phyloP scores from a whole-genome alignment of 495 filamentous ascomycete species.

The Pyrenopolyporus hunteri region DNA sequence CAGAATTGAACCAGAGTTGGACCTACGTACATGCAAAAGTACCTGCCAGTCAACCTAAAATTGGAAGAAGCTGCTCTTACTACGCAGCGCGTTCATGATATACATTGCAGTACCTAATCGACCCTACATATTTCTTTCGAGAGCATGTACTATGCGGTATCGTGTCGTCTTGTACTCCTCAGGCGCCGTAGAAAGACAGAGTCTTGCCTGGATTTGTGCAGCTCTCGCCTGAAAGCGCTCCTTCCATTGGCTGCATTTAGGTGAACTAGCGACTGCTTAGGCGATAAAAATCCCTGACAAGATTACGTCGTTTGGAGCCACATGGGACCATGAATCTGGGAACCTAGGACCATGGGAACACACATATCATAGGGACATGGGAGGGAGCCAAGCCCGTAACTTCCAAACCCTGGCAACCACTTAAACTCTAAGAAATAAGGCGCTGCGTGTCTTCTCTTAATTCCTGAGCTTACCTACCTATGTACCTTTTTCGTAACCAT shows the following conservation, averaged over 20 bases:
- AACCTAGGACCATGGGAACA: constrained; percentile 12
- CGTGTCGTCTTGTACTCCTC: too few species aligned
- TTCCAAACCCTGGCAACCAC: constrained; percentile 14
- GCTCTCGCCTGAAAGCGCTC: neutral
- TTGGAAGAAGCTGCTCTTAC: neutral
- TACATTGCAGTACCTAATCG: neutral
- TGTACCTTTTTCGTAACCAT: constrained; percentile 30
- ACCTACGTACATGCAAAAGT: too few species aligned
- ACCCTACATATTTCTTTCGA: too few species aligned
- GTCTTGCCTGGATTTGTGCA: constrained; percentile 12
- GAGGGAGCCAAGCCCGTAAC: constrained; percentile 19
- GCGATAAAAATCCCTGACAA: constrained; percentile 24
- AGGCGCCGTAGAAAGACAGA: neutral
- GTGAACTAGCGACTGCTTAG: constrained; percentile 15
- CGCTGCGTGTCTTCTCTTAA: constrained; percentile 27
- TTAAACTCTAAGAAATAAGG: constrained; percentile 29
- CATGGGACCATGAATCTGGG: constrained; percentile 32
- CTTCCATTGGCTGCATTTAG: constrained; percentile 12
- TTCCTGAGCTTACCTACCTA: constrained; percentile 15
- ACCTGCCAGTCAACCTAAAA: constrained; percentile 6
- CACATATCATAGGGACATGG: neutral
- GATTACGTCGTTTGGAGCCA: constrained; percentile 37
- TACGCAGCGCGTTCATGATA: neutral
- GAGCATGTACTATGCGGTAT: too few species aligned
- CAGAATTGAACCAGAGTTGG: too few species aligned